Percentiles rank a stretch among this genome's conserved stretches.
Evolutionary conservation across 169 alveolate species (phyloP).

Genomic region (Eimeria falciformis): DNA sequence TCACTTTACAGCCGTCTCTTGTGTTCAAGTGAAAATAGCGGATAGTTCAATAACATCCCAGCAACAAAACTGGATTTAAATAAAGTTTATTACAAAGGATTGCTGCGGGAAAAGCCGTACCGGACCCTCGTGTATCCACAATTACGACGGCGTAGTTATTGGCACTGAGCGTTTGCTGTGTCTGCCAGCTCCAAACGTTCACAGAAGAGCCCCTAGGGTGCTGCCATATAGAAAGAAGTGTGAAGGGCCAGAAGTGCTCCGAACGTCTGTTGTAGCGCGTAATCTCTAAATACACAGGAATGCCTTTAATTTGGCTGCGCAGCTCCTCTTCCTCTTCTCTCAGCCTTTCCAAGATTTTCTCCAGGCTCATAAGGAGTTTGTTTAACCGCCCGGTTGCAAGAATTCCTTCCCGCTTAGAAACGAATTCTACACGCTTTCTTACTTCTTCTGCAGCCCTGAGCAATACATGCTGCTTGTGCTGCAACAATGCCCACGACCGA

Average conservation of each 20-base stretch:
- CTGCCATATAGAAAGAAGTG: constrained; percentile 83
- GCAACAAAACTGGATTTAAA: too few species aligned
- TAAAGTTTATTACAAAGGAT: not conserved
- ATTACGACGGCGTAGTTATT: constrained; percentile 83
- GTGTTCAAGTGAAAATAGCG: too few species aligned
- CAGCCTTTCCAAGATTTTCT: not conserved
- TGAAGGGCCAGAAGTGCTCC: constrained; percentile 83
- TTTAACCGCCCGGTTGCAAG: not conserved
- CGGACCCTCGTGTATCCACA: constrained; percentile 85
- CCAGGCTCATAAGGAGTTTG: not conserved
- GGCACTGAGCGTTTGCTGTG: constrained; percentile 80
- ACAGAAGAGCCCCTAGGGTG: constrained; percentile 80
- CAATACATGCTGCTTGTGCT: not conserved
- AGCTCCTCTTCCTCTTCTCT: constrained; percentile 26
- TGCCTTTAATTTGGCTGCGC: not conserved
- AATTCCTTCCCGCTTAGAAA: not conserved
- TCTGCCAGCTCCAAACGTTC: constrained; percentile 83
- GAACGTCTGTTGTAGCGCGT: constrained; percentile 83
- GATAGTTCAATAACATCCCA: too few species aligned
- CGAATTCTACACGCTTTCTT: not conserved
- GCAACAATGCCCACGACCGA: not conserved
- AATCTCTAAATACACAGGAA: constrained; percentile 80
- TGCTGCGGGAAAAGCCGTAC: not conserved
- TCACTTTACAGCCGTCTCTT: too few species aligned
- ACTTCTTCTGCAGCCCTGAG: not conserved